Percentiles rank a stretch among this genome's conserved stretches.
Conservation (phyloP, 768 basidiomycete genomes). For the Suillus ampliporus region DNA sequence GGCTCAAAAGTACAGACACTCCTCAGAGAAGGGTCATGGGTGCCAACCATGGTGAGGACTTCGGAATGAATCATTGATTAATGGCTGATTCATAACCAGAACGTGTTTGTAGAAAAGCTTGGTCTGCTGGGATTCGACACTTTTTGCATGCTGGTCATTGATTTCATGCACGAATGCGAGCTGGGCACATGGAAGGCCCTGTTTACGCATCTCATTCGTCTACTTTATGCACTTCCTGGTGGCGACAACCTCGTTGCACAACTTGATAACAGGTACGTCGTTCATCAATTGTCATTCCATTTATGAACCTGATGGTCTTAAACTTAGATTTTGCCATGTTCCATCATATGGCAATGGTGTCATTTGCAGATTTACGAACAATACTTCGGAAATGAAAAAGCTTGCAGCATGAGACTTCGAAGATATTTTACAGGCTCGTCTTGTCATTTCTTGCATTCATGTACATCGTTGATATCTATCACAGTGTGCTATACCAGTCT, state of each 20-base stretch:
- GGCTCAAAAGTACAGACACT: background rate
- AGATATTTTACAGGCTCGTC: too few species aligned
- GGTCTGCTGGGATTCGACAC: conserved; percentile 23
- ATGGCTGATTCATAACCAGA: too few species aligned
- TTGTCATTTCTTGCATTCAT: too few species aligned
- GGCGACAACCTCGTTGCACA: background rate
- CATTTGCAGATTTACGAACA: too few species aligned
- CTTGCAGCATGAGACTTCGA: too few species aligned
- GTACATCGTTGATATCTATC: too few species aligned
- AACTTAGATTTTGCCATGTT: conserved; percentile 33
- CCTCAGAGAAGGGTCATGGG: too few species aligned
- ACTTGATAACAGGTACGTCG: background rate
- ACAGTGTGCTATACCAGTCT: conserved; percentile 37
- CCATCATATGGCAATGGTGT: too few species aligned
- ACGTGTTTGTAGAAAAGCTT: conserved; percentile 5
- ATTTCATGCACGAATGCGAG: conserved; percentile 45
- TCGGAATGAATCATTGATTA: too few species aligned
- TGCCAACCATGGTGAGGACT: too few species aligned
- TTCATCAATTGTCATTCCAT: too few species aligned
- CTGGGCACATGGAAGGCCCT: conserved; percentile 44
- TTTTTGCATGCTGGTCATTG: conserved; percentile 33
- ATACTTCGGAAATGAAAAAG: too few species aligned
- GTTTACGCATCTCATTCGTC: conserved; percentile 40
- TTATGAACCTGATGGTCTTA: background rate
- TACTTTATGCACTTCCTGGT: conserved; percentile 26